Evolutionary conservation across 2,329 filamentous ascomycete genomes (phyloP).

Genomic region (Sporothrix pseudoabietina): DNA sequence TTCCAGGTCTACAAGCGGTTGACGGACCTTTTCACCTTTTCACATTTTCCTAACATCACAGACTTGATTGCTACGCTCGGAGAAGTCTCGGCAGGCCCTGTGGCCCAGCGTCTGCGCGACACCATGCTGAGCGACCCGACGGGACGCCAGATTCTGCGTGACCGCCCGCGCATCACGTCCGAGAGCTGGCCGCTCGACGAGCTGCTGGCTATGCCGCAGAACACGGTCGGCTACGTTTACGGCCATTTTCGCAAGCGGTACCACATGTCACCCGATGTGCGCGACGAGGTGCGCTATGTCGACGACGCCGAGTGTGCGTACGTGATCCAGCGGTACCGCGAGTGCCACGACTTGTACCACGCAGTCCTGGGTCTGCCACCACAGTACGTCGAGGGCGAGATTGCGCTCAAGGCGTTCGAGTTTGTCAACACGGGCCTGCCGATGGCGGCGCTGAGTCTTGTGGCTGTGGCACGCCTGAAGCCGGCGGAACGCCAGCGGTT

Average conservation of each 20-base stretch:
- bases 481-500: constrained; percentile 76
- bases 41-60: constrained; percentile 40
- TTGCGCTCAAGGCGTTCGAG: constrained; percentile 97
- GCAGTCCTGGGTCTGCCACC: constrained; percentile 90
- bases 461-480: constrained; percentile 85
- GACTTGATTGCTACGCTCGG: constrained; percentile 94
- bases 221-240: constrained; percentile 80
- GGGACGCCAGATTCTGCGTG: constrained; percentile 86
- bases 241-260: constrained; percentile 91
- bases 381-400: constrained; percentile 89
- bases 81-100: constrained; percentile 91
- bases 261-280: constrained; percentile 88
- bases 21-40: no score
- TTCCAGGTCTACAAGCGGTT: not conserved
- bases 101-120: constrained; percentile 86
- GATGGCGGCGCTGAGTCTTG: constrained; percentile 87
- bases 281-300: constrained; percentile 80
- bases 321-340: constrained; percentile 96
- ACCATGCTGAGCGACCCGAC: constrained; percentile 85
- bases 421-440: constrained; percentile 92
- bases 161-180: constrained; percentile 85
- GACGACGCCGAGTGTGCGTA: constrained; percentile 96
- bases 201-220: constrained; percentile 71
- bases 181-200: constrained; percentile 65
- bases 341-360: constrained; percentile 98